Conservation (phyloP, 2,329 filamentous ascomycete genomes). For the Paecilomyces niveus region DNA sequence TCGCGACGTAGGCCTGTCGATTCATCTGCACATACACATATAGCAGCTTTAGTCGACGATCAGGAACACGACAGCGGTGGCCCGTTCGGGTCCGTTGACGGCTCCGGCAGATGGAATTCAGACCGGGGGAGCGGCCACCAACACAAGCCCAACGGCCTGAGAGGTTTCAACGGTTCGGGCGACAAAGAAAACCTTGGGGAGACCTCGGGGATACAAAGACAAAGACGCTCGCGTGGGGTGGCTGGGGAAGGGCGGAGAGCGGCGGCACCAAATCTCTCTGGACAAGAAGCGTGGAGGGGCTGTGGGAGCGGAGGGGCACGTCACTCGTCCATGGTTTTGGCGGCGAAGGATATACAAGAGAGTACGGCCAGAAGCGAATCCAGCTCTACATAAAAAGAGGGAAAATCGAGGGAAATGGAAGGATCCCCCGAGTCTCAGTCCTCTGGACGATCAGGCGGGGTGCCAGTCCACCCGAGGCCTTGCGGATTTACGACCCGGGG, state of each 20-base stretch:
- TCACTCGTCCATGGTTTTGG: neutral
- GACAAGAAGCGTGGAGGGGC: neutral
- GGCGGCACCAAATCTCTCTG: neutral
- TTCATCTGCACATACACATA: conserved; percentile 34
- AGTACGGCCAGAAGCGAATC: neutral
- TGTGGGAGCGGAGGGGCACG: conserved; percentile 1
- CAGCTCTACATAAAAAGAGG: neutral
- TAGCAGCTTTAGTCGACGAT: conserved; percentile 12
- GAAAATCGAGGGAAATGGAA: neutral
- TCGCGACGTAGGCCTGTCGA: conserved; percentile 28
- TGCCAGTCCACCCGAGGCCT: neutral
- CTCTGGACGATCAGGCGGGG: neutral
- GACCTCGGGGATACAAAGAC: neutral
- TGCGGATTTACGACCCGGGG: neutral
- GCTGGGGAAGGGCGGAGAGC: neutral
- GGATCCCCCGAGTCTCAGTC: neutral
- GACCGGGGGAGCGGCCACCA: conserved; percentile 1
- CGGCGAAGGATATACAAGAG: neutral
- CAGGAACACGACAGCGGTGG: conserved; percentile 14
- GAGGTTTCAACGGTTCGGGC: neutral
- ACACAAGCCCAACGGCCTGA: neutral
- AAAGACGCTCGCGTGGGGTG: neutral
- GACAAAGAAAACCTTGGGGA: neutral
- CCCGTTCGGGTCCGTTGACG: neutral
- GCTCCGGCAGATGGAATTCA: conserved; percentile 8